Evolutionary conservation across 192 early-diverging fungal species (phyloP), one percentile per base, ranked within the genome.

Genomic region (Linderina pennispora): DNA sequence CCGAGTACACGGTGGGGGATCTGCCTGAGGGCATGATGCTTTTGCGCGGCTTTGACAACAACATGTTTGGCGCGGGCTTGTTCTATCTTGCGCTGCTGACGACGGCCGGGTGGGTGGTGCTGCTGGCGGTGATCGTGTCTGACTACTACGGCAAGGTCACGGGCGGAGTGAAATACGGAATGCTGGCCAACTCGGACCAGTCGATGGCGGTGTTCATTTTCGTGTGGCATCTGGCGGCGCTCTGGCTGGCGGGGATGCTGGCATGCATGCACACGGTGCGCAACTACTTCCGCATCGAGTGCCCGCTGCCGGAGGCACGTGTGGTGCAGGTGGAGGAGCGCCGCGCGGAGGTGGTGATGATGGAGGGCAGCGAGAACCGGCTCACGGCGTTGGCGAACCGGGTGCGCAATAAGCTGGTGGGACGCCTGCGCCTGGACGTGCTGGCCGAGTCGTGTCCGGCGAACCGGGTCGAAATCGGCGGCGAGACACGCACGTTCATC

Each of bases 81-180:
- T 66, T 66, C 41, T 53, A 55, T 26, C 75, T 77, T 19, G 66
- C 69, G 13, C 47, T 81, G 20, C 25, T 75, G 16, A 75, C 76
- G 10, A 83, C 82, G 8, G 50, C 82, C 19, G 66, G 76, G 15
- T 89, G 79, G 71, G 50, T 89, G n/a, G 69, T 79, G 8, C 71
- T 85, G 38, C 55, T 91, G 24, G 74, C 63, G n/a, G 57, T 82
- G 32, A 54, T 89, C 16, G 77, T 87, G n/a, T 51, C 74, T 13
- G 88, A 91, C 66, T 84, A 89, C 72, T 91, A 88, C 70, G 81
- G 80, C 51, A 63, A 55, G 36, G 74, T 76, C 25, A 64, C 81
- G 55, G 48, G 73, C 25, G 73, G 77, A 3, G 50, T 66, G 17
- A 58, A 53, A 4, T 78, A 67, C 39, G 66, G 69, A 16, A 61